Evolutionary conservation across 2,329 filamentous ascomycete genomes (phyloP), one percentile per base, ranked within the genome.

Genomic region (Trichothecium sympodiale): DNA sequence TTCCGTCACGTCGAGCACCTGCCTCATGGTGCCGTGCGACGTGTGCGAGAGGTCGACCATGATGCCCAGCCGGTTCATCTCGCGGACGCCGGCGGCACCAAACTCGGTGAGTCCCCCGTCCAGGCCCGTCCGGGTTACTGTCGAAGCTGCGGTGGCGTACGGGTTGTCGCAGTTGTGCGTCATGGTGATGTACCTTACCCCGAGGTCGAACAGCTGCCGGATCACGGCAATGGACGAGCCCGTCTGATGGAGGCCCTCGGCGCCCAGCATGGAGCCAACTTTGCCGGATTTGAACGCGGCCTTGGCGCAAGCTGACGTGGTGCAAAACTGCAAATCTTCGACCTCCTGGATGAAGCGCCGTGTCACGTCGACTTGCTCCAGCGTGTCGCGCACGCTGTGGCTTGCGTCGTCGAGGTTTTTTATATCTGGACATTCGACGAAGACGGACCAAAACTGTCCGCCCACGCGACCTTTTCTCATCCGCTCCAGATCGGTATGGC

Each of bases 31-130:
- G 12, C 38, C 25, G 14, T 43, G 38, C 5, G 38, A 42, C 1
- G 30, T 37, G 30, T 47, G 45, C 15, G 46, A 39, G 4, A 49
- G 33, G 31, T 49, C 46, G 15, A 47, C 34, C 31, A 49, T 43
- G 46, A 46, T 47, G 31, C 51, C 52, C 3, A 54, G 29, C 2
- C 52, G 40, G 31, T 54, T 54, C 50, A 54, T 53, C 38, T 54
- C 52, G 8, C 35, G 31, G 18, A 54, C 35, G 4, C 37, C 40
- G 3, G 41, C 41, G n/a, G 36, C 33, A 4, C 51, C 51, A 12
- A 45, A 40, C 5, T 41, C 34, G 2, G 43, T 31, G 13, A 49
- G 27, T 2, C 47, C 47, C 4, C 15, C 18, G n/a, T 47, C 39
- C 5, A 10, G 9, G 13, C 34, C 37, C 1, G 18, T 34, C 4